A percentile compares a stretch with the other conserved stretches of the same genome.
Conservation (phyloP, 805 yeast species). For the Starmerella apis region DNA sequence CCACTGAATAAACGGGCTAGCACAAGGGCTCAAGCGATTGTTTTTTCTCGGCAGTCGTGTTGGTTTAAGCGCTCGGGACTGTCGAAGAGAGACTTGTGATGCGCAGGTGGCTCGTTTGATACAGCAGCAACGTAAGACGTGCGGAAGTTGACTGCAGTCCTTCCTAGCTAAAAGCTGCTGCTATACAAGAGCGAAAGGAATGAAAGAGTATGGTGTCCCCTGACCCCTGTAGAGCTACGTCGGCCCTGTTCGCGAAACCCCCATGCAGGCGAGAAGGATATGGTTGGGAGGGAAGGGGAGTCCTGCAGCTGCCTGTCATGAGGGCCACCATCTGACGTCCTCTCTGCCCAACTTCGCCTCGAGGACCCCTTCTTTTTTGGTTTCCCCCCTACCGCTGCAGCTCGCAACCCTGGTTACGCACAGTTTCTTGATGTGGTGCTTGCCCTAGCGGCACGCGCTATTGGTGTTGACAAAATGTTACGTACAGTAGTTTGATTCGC, state of each 20-base stretch:
- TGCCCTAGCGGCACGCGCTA: conserved; percentile 1
- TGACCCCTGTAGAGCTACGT: background rate
- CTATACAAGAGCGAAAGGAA: background rate
- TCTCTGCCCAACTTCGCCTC: background rate
- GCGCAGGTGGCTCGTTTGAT: background rate
- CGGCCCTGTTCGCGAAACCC: background rate
- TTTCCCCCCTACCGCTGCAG: background rate
- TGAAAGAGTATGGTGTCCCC: conserved; percentile 5
- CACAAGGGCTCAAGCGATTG: background rate
- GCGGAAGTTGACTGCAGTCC: background rate
- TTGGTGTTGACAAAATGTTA: background rate
- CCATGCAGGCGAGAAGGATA: conserved; percentile 2
- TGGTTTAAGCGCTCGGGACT: background rate
- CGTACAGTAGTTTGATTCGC: background rate
- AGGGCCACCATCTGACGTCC: background rate
- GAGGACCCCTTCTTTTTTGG: background rate
- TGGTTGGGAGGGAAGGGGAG: background rate
- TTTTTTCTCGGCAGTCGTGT: background rate
- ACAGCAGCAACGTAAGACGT: too few relatives aligned
- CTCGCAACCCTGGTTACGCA: conserved; percentile 2
- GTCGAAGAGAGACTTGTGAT: background rate
- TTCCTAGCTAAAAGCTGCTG: background rate
- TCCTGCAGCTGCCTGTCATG: background rate
- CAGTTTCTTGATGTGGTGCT: background rate
- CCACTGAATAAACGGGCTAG: background rate